Evolutionary conservation across 2,329 filamentous ascomycete species (phyloP), one percentile per base, ranked within the genome.

Genomic region (Nectriaceae sp.): DNA sequence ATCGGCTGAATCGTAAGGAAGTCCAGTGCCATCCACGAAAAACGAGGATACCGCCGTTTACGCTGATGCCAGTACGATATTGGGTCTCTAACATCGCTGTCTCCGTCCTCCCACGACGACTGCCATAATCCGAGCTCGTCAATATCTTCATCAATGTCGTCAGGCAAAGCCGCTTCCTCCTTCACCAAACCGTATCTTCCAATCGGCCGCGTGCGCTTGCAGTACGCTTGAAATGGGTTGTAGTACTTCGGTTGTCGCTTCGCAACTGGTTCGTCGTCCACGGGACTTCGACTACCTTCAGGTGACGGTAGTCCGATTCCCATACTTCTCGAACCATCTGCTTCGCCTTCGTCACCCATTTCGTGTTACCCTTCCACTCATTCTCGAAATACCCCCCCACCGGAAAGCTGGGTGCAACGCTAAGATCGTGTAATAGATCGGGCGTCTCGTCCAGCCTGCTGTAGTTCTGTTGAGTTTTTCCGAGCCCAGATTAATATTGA

Each of bases 401-500:
- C 40, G 35, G 37, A 35, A 51, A 10, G 46, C 48, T 3, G 45
- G 52, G 36, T 51, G 42, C 3, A 49, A 24, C 13, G 36, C 48
- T n/a, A 49, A n/a, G 4, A 42, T 26, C 11, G 48, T 38, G 33
- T 51, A 51, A 29, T 51, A 54, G 22, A 49, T 46, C 19, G 52
- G 45, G n/a, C 16, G 44, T 40, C 22, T 47, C 43, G 36, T 47
- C 44, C 35, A 46, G 24, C 39, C 21, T 26, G 24, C 19, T 40
- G 22, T 55, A 52, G 44, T 55, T 52, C 20, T 55, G 20, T 52
- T 29, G 15, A 53, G 42, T 38, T 50, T 53, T n/a, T 50, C 16
- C 44, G 26, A n/a, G n/a, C n/a, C n/a, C n/a, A n/a, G n/a, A 29
- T 51, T 51, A 36, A 54, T 54, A 13, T 49, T 46, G 26, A 51